These are phyloP conservation scores for Senna tora DNA, from an alignment of 306 rosid genomes.

Conservation along the genomic window DNA sequence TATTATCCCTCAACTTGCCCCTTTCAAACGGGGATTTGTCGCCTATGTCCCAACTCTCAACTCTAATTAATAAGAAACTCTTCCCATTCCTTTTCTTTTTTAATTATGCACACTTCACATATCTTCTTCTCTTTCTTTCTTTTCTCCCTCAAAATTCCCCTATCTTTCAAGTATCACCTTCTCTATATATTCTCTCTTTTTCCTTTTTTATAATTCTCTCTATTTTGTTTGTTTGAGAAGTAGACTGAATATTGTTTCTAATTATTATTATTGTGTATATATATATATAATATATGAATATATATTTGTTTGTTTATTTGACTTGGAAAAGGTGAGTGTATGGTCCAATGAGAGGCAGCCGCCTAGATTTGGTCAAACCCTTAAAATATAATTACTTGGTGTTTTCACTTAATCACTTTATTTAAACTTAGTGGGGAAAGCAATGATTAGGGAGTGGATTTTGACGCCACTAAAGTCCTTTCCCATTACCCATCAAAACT, in stretches of 20 bases:
- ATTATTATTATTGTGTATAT: too few relatives aligned
- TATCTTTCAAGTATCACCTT: too few relatives aligned
- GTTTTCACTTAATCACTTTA: conserved; percentile 32
- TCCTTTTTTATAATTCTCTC: neutral
- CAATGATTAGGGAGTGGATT: conserved; percentile 71
- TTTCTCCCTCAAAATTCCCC: neutral
- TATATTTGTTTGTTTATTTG: conserved; percentile 20
- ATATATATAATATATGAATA: too few relatives aligned
- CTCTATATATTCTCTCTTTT: neutral
- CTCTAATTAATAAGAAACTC: too few relatives aligned
- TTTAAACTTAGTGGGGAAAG: conserved; percentile 57
- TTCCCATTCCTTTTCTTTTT: too few relatives aligned
- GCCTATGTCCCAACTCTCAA: too few relatives aligned
- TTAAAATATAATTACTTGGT: conserved; percentile 15
- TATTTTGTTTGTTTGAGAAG: conserved; percentile 1
- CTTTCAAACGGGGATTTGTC: conserved; percentile 58
- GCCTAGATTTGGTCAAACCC: conserved; percentile 50
- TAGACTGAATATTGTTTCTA: conserved; percentile 2
- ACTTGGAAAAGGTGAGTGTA: conserved; percentile 43
- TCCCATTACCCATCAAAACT: conserved; percentile 58
- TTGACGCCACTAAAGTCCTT: conserved; percentile 50
- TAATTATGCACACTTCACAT: conserved; percentile 21
- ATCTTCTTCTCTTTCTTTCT: neutral
- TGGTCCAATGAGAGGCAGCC: conserved; percentile 43
- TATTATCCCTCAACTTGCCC: conserved; percentile 50